Evolutionary conservation across 1,284 basidiomycete genomes (phyloP), one percentile per base, ranked within the genome.

Genomic region (Heterobasidion occidentale): DNA sequence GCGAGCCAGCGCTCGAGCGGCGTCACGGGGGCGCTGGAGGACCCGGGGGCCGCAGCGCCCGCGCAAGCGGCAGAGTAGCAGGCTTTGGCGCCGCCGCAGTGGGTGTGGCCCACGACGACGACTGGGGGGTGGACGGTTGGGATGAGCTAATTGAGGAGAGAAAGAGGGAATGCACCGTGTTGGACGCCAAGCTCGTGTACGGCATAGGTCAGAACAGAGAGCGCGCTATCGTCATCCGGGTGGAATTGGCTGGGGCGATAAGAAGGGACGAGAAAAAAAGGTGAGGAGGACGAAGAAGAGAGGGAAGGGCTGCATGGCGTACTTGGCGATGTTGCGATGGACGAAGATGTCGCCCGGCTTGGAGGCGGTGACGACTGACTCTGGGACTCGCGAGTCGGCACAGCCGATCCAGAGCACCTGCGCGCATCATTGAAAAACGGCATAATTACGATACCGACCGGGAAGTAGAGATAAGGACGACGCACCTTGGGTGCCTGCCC

Each of bases 171-270:
- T 78, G 66, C 66, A 92, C 90, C 81, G 73, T 98, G 90, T 70
- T 90, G 79, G 46, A 95, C 88, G 56, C 89, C 87, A 57, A 97
- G 76, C 62, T 80, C 75, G 61, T 82, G 79, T 45, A 98, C 77
- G 8, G 91, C 94, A 70, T 90, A 98, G 8, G 84, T 77, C 59
- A 98, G 78, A 1, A 93, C 90, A 1, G 92, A 81, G 52, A 84
- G 76, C 1, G 85, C 85, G 61, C 83, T 93, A 64, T 85, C 82
- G 70, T 98, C 95, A 59, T 87, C 73, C 1, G 77, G 73, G 62
- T 86, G 87, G 73, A 94, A 86, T 77, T 94, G 88, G 71, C 90
- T 47, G 38, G 27, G 27, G 27, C 27, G 27, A 27, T 27, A 27
- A 27, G 27, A 27, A 27, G 4, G 45, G 51, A 60, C 52, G 7